Evolutionary conservation across 768 basidiomycete genomes (phyloP), one percentile per base, ranked within the genome.

Genomic region (Amyloporia xantha): DNA sequence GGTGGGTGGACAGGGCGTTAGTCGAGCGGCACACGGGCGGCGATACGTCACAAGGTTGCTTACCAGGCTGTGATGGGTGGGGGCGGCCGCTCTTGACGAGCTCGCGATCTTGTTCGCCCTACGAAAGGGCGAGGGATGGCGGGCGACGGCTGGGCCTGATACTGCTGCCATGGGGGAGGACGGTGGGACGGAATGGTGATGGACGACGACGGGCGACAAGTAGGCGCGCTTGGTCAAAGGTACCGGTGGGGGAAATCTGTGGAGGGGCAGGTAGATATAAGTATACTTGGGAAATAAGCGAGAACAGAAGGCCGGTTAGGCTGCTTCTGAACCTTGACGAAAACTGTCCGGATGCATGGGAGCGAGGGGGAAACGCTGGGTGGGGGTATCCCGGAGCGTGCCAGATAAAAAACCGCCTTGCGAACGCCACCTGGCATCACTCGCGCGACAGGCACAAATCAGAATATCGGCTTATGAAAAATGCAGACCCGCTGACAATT

Each of bases 41-140:
- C 47, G 33, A 15, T 42, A 44, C 13, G 43, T 49, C 44, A 55
- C 33, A 49, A 20, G 30, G 30, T n/a, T 33, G 37, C 52, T 30
- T 33, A 51, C 49, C 3, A 45, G 52, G 25, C 42, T 47, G 20
- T 58, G 56, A 46, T 44, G 53, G 3, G 46, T 43, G 36, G 48
- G 48, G 39, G 51, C 48, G 39, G 41, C 33, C 35, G 36, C 54
- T 12, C 17, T 38, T 30, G 40, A 25, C 48, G 33, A 41, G 50
- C 48, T 50, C 26, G 55, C 49, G 2, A 59, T 49, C 52, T 58
- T 59, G 38, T 47, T 45, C 39, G 49, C 57, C 36, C 62, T 54
- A 17, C 61, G 54, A 35, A 59, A 56, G 33, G 65, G 65, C 1
- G 65, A 65, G 10, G 60, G 55, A 38, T 65, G 65, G 44, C 65